Evolutionary conservation across 768 basidiomycete genomes (phyloP), one percentile per base, ranked within the genome.

Genomic region (Boletus reticulatus): DNA sequence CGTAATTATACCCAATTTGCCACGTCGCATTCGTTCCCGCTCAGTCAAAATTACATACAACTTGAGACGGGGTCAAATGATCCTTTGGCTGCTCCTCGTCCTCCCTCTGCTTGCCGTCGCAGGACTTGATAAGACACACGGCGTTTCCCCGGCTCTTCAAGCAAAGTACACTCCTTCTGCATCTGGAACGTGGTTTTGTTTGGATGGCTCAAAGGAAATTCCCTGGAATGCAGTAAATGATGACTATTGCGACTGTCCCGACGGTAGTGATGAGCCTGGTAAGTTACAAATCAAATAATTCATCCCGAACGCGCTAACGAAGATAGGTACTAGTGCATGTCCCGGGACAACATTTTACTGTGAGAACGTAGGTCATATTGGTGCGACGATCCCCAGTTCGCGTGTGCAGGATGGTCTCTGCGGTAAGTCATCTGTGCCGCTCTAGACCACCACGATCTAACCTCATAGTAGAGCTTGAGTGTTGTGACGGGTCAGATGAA

Each of bases 401-500:
- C 78, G 91, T 61, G 94, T 99, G 13, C 87, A 84, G 43, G 96
- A 99, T 69, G 95, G 96, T 1, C 78, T 98, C 24, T 99, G 96
- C 70, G 94, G 94, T 93, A 67, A 19, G 88, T 75, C 12, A 27
- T 38, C 4, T 13, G n/a, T 19, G 17, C 17, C 14, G 1, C 19
- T 6, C 41, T 13, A 41, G 29, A 14, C 11, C 19, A 29, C 1
- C 32, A 20, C 32, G 36, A 29, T 48, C 62, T 72, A 41, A 75
- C 45, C 20, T 6, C 12, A 12, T 16, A 4, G 19, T 61, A 97
- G 96, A 99, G 69, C 79, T 82, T 1, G 84, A 92, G 67, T 99
- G 96, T 64, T 99, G 96, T 66, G 96, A 99, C 62, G 96, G 96
- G 13, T 93, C 94, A 0, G 96, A 99, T 72, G 97, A 99, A 73